Conservation (phyloP, 176 grass and related monocot genomes). For the Poa annua region DNA sequence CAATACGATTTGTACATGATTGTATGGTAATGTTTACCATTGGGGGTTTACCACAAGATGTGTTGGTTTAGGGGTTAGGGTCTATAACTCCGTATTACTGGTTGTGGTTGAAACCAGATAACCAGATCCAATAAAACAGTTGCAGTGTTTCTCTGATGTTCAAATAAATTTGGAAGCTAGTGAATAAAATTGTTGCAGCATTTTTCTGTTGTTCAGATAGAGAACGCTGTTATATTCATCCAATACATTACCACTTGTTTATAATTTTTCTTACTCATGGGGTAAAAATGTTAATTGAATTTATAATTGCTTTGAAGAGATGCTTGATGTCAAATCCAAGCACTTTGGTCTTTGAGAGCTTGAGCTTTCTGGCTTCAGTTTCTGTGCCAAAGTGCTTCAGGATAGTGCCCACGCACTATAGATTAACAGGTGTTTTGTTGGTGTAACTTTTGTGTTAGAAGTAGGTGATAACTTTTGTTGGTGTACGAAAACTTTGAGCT, state of each 20-base stretch:
- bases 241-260: not conserved
- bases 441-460: no score
- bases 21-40: constrained; percentile 20
- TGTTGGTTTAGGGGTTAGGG: not conserved
- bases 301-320: not conserved
- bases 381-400: constrained; percentile 1
- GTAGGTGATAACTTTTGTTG: not conserved
- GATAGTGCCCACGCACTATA: no score
- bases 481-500: not conserved
- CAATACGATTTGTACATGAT: not conserved
- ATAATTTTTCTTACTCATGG: not conserved
- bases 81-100: constrained; percentile 1
- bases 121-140: not conserved
- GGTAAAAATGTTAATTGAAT: not conserved
- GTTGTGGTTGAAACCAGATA: not conserved
- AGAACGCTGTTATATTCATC: constrained; percentile 3
- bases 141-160: not conserved
- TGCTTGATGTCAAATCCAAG: not conserved
- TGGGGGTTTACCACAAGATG: not conserved
- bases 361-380: constrained; percentile 14
- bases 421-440: no score
- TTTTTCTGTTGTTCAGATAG: not conserved
- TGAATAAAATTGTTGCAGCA: not conserved
- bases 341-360: not conserved
- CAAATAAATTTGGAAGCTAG: constrained; percentile 9